Conservation (phyloP, 1,139 yeast species). For the Blastobotrys capitulatus region DNA sequence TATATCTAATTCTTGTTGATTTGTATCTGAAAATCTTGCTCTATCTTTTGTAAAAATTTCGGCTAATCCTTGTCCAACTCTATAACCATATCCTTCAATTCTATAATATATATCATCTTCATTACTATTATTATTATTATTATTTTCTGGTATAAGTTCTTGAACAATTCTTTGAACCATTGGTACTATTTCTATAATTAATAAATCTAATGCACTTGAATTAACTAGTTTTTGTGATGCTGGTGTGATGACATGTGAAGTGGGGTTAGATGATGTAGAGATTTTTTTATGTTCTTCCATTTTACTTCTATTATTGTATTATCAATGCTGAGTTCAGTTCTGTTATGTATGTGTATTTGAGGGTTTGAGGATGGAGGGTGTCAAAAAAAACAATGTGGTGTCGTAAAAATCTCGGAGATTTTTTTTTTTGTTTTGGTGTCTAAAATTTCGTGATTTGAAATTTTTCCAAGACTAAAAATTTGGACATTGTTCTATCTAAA, state of each 20-base stretch:
- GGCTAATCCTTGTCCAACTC: conserved; percentile 67
- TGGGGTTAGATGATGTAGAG: background rate
- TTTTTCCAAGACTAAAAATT: background rate
- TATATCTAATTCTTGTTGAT: conserved; percentile 51
- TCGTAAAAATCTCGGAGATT: no score
- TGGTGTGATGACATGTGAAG: background rate
- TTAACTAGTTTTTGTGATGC: conserved; percentile 35
- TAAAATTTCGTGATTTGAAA: no score
- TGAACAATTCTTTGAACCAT: conserved; percentile 54
- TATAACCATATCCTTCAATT: conserved; percentile 64
- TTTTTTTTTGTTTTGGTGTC: no score
- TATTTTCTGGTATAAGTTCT: conserved; percentile 25
- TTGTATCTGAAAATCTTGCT: conserved; percentile 49
- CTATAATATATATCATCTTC: conserved; percentile 56
- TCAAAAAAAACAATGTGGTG: no score
- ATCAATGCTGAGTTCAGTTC: no score
- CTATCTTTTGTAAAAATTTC: conserved; percentile 62
- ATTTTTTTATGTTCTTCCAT: background rate
- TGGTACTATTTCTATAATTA: conserved; percentile 73
- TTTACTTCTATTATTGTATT: background rate
- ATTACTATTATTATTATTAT: conserved; percentile 16
- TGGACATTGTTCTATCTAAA: background rate
- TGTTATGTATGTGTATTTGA: no score
- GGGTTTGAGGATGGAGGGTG: no score
- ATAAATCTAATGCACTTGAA: conserved; percentile 49